Base-by-base conservation (phyloP, 1,284 basidiomycete genomes). In the Apiotrichum siamense region DNA sequence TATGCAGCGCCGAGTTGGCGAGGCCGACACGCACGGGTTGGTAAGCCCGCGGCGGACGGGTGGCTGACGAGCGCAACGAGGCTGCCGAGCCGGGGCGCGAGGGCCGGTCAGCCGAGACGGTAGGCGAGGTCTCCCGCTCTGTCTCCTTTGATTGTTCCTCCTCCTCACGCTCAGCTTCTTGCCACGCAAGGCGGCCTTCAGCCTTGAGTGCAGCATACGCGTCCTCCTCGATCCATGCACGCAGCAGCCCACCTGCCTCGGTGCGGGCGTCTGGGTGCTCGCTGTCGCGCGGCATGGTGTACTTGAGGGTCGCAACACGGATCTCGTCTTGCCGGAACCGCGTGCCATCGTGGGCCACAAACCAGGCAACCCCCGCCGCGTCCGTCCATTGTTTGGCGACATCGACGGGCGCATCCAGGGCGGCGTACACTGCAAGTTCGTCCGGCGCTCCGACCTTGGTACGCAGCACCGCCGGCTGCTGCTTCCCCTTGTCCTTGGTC, bases 251-350 rank as follows among this genome's bases (percentile, higher is more conserved):
- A 35, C 44, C 50, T 17, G 37, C 23, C 27, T 55, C 53, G 10
- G 35, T 32, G 4, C 47, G 48, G n/a, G 57, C 51, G 23, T 58
- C 57, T 4, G 57, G 57, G 26, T 58, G 57, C 42, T 55, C 53
- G 11, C 44, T 49, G 43, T 58, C 57, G 7, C 37, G 36, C 18
- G 57, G 57, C 57, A 58, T 58, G 3, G 21, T 21, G 43, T 55
- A 58, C 50, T 58, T 58, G 36, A 41, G 41, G 7, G 47, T 37
- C n/a, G 47, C 32, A 25, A 55, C 26, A 33, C 50, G 53, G 5
- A 55, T 44, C 17, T 55, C 50, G 4, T 48, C 53, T n/a, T 44
- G 45, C 9, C 57, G 50, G 36, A 29, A 53, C 27, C 37, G 21
- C 11, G 32, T 23, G 2, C 44, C 56, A n/a, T 25, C 26, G 2